Evolutionary conservation across 73 alveolate genomes (phyloP), one percentile per base, ranked within the genome.

Genomic region (Durusdinium trenchii): DNA sequence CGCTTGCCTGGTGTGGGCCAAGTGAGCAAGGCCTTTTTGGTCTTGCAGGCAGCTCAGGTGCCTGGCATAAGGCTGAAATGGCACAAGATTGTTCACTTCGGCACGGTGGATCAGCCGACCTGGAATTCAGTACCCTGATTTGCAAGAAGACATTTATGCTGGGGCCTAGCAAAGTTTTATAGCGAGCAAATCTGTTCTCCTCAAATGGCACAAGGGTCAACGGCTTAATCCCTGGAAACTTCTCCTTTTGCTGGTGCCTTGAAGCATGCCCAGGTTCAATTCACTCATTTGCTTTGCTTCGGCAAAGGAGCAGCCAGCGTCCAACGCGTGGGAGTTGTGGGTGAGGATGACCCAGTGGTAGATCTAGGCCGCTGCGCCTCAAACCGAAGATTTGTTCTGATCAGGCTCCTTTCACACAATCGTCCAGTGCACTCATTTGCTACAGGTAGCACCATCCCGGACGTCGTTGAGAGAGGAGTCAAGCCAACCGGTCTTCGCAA

Each of bases 371-470:
- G n/a, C n/a, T n/a, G n/a, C n/a, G n/a, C n/a, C n/a, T n/a, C n/a
- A n/a, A n/a, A n/a, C n/a, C n/a, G n/a, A n/a, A n/a, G n/a, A n/a
- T n/a, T n/a, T n/a, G n/a, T n/a, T n/a, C n/a, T n/a, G n/a, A n/a
- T n/a, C n/a, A n/a, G n/a, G n/a, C n/a, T n/a, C n/a, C n/a, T n/a
- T n/a, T n/a, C n/a, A n/a, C n/a, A n/a, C n/a, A 51, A 75, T 35
- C 50, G 16, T 38, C 54, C 42, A 23, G 86, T 36, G 86, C 54
- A 75, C 52, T n/a, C 42, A 51, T 47, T n/a, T n/a, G n/a, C n/a
- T n/a, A n/a, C n/a, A n/a, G n/a, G 96, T 26, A 90, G 90, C 82
- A 91, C 98, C 67, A 48, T 91, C 43, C 98, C 98, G 23, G 98
- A 91, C 45, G 50, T 91, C 30, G 38, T 91, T 46, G 79, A 91